Evolutionary conservation across 139 green algal species (phyloP).

Genomic region (Asterochloris sp.): DNA sequence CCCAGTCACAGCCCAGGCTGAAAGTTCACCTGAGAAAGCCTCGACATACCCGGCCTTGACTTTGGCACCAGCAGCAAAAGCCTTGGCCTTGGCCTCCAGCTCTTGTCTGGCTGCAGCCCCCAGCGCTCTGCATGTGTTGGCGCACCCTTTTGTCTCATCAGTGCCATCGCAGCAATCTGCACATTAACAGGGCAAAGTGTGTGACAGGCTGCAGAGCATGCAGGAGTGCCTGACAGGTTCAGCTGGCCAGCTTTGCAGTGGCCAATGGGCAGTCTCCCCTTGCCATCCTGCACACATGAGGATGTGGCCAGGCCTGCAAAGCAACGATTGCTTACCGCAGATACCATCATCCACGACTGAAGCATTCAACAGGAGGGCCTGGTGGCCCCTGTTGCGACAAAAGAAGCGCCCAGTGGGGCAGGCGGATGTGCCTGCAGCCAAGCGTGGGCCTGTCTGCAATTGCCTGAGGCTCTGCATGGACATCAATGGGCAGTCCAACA

Average conservation of each 20-base stretch:
- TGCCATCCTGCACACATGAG: background rate
- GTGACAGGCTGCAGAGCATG: background rate
- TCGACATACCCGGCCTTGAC: constrained; percentile 32
- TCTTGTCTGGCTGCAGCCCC: constrained; percentile 45
- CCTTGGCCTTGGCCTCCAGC: constrained; percentile 26
- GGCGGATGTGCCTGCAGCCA: constrained; percentile 74
- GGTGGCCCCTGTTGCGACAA: constrained; percentile 76
- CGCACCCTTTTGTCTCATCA: constrained; percentile 78
- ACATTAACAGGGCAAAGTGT: background rate
- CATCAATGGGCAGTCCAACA: background rate
- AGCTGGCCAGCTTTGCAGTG: background rate
- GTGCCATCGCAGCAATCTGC: constrained; percentile 92
- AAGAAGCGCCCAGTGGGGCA: constrained; percentile 84
- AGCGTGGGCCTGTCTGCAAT: background rate
- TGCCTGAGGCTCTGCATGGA: background rate
- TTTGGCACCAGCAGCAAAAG: constrained; percentile 22
- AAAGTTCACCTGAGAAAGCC: constrained; percentile 6
- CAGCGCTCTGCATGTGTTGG: constrained; percentile 71
- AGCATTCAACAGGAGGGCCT: constrained; percentile 57
- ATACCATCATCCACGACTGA: constrained; percentile 92
- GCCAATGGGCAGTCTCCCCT: background rate
- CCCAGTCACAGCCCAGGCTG: background rate
- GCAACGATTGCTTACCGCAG: constrained; percentile 63
- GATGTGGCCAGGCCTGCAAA: background rate
- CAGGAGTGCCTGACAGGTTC: background rate